Percentiles rank a stretch among this genome's conserved stretches.
These are phyloP conservation scores for Ceratobasidium sp. DNA, from an alignment of 1,284 basidiomycete species.

Conservation along the genomic window DNA sequence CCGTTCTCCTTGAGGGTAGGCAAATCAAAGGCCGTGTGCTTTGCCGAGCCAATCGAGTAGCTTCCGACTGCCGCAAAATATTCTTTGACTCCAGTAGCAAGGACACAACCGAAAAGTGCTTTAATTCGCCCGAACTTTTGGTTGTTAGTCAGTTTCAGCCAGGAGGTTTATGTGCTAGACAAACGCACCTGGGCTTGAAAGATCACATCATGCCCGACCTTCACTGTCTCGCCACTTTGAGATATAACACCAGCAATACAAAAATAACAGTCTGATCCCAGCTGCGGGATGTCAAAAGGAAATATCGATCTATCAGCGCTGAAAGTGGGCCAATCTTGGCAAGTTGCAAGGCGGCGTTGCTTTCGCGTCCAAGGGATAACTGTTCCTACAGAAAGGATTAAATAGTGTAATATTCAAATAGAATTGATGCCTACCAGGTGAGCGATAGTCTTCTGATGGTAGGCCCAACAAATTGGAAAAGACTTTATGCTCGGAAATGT, in stretches of 20 bases:
- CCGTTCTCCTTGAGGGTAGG: background rate
- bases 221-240: background rate
- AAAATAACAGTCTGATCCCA: background rate
- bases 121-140: constrained; percentile 10
- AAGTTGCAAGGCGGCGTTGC: background rate
- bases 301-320: background rate
- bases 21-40: background rate
- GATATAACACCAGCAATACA: background rate
- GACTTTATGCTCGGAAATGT: background rate
- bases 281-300: background rate
- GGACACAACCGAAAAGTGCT: background rate
- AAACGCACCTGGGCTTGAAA: background rate
- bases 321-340: background rate
- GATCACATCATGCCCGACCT: background rate
- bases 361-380: background rate
- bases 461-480: background rate
- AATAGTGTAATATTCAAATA: no score
- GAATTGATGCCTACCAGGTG: background rate
- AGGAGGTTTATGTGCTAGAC: background rate
- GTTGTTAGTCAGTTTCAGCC: background rate
- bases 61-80: constrained; percentile 1
- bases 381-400: background rate
- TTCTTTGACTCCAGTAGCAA: background rate
- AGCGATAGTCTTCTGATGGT: background rate
- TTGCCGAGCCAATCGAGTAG: background rate